These are phyloP conservation scores for Cadophora sp. DNA, from an alignment of 2,329 filamentous ascomycete species.

Conservation along the genomic window DNA sequence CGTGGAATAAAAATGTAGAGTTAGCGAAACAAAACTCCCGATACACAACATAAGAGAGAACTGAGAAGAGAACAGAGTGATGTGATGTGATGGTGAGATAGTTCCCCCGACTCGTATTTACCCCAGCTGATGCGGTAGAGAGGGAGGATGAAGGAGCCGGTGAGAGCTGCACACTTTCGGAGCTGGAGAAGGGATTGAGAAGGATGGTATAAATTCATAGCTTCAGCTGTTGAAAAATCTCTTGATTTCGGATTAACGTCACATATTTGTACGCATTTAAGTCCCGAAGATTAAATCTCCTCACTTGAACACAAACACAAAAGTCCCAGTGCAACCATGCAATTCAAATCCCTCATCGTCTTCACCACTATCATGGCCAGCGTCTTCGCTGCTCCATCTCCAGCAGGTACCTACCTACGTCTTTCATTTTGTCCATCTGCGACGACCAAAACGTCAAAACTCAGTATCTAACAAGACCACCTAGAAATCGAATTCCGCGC, in stretches of 20 bases:
- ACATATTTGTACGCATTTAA: too few relatives aligned
- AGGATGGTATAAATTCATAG: too few relatives aligned
- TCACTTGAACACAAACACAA: too few relatives aligned
- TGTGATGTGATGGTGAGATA: not conserved
- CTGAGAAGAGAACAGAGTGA: not conserved
- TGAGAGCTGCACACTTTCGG: not conserved
- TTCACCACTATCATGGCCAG: not conserved
- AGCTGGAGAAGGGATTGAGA: not conserved
- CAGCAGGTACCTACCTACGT: slow-evolving; percentile 4
- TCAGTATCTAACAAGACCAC: not conserved
- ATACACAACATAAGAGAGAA: not conserved
- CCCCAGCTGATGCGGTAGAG: not conserved
- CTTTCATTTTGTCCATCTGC: too few relatives aligned
- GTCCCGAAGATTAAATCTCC: too few relatives aligned
- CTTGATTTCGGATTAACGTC: too few relatives aligned
- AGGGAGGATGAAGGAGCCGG: not conserved
- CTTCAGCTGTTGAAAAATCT: too few relatives aligned
- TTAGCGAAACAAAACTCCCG: too few relatives aligned
- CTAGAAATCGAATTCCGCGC: not conserved
- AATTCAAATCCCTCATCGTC: not conserved
- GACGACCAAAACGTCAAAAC: too few relatives aligned
- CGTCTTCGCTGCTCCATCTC: slow-evolving; percentile 3
- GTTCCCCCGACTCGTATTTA: not conserved
- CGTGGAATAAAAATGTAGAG: not conserved
- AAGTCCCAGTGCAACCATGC: not conserved